These are phyloP conservation scores for Suhomyces bribrorum DNA, from an alignment of 1,139 yeast genomes.

Conservation along the genomic window DNA sequence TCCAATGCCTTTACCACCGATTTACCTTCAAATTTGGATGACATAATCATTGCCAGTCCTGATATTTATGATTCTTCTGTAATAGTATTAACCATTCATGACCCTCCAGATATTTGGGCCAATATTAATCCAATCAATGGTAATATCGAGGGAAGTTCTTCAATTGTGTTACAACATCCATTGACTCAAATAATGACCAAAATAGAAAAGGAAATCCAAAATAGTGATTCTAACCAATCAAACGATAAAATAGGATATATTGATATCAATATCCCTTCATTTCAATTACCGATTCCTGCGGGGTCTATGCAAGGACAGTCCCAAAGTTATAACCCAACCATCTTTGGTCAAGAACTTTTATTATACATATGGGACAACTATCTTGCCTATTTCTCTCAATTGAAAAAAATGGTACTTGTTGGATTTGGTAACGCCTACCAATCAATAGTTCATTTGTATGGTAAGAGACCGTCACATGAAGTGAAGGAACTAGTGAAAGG, in stretches of 20 bases:
- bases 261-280: constrained; percentile 76
- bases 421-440: constrained; percentile 92
- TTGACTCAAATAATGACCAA: constrained; percentile 39
- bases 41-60: constrained; percentile 76
- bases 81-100: constrained; percentile 75
- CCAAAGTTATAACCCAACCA: constrained; percentile 55
- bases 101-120: constrained; percentile 94
- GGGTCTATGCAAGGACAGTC: constrained; percentile 18
- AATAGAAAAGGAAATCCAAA: constrained; percentile 29
- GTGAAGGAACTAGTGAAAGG: constrained; percentile 68
- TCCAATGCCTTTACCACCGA: constrained; percentile 39
- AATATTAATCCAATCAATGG: constrained; percentile 80
- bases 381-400: constrained; percentile 66
- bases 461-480: constrained; percentile 66
- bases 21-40: constrained; percentile 54
- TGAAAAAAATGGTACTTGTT: constrained; percentile 71
- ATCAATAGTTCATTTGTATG: constrained; percentile 82
- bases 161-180: constrained; percentile 59
- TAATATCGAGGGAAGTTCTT: constrained; percentile 67
- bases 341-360: constrained; percentile 74
- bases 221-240: constrained; percentile 46
- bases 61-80: constrained; percentile 65
- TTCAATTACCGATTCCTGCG: constrained; percentile 32
- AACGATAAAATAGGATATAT: constrained; percentile 70
- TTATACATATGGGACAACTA: constrained; percentile 91